Conservation (phyloP, 2,329 filamentous ascomycete genomes). For the Coniella lustricola region DNA sequence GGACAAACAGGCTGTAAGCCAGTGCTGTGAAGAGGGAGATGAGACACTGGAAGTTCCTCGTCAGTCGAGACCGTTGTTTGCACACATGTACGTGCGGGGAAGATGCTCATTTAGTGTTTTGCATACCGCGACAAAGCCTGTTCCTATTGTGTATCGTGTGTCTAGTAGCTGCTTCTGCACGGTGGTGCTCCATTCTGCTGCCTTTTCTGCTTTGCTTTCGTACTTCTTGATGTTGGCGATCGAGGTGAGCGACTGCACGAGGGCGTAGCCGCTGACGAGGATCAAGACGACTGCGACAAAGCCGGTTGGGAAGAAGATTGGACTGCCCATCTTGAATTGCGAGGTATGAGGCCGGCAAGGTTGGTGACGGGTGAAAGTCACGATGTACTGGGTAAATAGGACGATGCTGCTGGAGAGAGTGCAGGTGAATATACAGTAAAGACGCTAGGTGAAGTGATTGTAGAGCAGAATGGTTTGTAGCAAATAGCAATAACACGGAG, state of each 20-base stretch:
- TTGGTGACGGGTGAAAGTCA: no score
- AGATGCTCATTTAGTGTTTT: no score
- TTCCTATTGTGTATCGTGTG: conserved; percentile 24
- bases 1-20: conserved; percentile 10
- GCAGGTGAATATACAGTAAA: no score
- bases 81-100: no score
- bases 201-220: conserved; percentile 23
- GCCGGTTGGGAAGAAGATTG: conserved; percentile 13
- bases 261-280: conserved; percentile 20
- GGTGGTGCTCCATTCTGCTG: conserved; percentile 24
- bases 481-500: no score
- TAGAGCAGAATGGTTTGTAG: no score
- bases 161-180: conserved; percentile 23
- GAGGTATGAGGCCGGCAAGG: no score
- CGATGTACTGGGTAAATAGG: no score
- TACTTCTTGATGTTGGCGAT: conserved; percentile 24
- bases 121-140: conserved; percentile 22
- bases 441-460: no score
- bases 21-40: conserved; percentile 11
- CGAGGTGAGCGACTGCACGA: conserved; percentile 20
- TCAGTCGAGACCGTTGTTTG: no score
- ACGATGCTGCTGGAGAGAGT: no score
- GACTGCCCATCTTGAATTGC: not conserved
- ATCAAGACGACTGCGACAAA: conserved; percentile 16
- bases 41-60: conserved; percentile 1